Percentiles rank a stretch among this genome's conserved stretches.
Evolutionary conservation across 805 yeast species (phyloP).

Genomic region (Saccharomycopsis oosterbeekiorum): DNA sequence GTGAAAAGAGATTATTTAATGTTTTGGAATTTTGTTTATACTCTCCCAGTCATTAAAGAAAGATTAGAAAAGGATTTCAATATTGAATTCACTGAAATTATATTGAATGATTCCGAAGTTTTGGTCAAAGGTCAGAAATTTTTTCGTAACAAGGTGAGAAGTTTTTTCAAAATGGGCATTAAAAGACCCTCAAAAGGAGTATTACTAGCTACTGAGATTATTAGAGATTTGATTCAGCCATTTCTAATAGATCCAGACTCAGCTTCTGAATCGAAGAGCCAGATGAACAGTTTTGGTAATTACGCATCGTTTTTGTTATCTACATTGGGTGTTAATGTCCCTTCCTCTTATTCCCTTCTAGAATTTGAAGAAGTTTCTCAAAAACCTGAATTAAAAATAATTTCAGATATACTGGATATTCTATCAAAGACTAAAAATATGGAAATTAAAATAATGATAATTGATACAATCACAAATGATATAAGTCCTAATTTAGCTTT

Average conservation of each 20-base stretch:
- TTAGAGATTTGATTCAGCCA: constrained; percentile 28
- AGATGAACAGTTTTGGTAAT: constrained; percentile 33
- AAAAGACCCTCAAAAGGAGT: constrained; percentile 23
- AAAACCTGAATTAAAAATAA: background rate
- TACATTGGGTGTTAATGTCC: constrained; percentile 1
- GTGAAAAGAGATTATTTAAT: background rate
- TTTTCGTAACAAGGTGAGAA: constrained; percentile 56
- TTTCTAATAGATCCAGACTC: constrained; percentile 24
- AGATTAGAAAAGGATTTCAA: constrained; percentile 21
- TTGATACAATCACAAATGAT: constrained; percentile 58
- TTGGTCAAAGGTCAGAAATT: constrained; percentile 50
- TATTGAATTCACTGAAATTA: constrained; percentile 30
- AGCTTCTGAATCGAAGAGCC: constrained; percentile 23
- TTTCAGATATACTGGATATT: background rate
- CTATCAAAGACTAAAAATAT: background rate
- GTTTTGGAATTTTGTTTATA: background rate
- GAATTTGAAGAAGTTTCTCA: background rate
- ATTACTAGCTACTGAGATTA: constrained; percentile 25
- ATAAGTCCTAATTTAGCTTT: constrained; percentile 46
- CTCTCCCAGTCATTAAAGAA: background rate
- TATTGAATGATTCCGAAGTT: constrained; percentile 44
- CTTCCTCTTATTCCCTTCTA: background rate
- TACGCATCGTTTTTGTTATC: constrained; percentile 7
- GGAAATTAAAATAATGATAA: constrained; percentile 31
- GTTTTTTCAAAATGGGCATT: constrained; percentile 25